These are phyloP conservation scores for Cyberlindnera galapagoensis DNA, from an alignment of 805 yeast genomes.

Conservation along the genomic window DNA sequence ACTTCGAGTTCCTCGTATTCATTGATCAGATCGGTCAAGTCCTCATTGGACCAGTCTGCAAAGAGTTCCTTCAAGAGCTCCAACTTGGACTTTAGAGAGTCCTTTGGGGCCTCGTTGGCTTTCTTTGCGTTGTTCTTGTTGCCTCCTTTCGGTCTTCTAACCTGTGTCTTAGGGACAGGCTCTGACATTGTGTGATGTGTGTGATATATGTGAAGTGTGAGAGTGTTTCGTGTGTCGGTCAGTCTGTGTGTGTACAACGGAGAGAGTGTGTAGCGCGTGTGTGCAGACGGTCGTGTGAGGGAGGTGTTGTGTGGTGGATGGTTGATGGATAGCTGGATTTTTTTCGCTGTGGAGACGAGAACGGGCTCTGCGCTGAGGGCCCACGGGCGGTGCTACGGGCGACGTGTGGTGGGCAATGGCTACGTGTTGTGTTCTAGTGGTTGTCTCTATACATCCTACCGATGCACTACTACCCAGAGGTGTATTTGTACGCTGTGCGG, in stretches of 20 bases:
- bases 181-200: conserved; percentile 13
- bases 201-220: conserved; percentile 3
- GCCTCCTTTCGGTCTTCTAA: conserved; percentile 25
- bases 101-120: conserved; percentile 19
- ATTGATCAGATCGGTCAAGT: conserved; percentile 63
- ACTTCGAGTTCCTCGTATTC: conserved; percentile 76
- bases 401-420: too few species aligned
- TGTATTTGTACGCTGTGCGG: too few species aligned
- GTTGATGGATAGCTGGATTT: conserved; percentile 1
- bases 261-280: not conserved
- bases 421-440: too few species aligned
- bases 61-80: conserved; percentile 73
- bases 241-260: not conserved
- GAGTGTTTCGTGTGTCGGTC: not conserved
- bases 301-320: not conserved
- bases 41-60: conserved; percentile 92
- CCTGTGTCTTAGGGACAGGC: conserved; percentile 12
- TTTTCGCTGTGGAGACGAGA: conserved; percentile 1
- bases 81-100: conserved; percentile 34
- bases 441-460: too few species aligned
- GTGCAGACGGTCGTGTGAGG: conserved; percentile 3
- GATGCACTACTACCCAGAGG: too few species aligned
- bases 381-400: not conserved
- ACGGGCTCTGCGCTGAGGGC: not conserved
- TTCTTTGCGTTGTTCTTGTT: conserved; percentile 43